Base-by-base conservation (phyloP, 306 rosid species). In the Dicorynia guianensis region DNA sequence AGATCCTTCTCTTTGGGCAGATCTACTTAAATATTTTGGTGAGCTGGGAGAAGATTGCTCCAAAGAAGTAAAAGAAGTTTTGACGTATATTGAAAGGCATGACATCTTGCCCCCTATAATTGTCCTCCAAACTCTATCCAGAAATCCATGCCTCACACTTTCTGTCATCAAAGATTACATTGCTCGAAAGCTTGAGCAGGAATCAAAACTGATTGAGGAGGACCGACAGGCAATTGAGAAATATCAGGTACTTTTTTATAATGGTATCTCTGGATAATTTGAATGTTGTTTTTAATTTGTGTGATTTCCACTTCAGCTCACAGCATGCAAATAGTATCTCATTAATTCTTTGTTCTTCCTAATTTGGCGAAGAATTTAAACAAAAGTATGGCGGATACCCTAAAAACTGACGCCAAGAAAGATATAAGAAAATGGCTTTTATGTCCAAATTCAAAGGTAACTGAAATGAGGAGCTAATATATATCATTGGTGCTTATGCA, bases 21-120 rank as follows among this genome's bases (percentile, higher is more conserved):
- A 92, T 85, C 62, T 95, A 50, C 86, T 95, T 59, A 95, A 90
- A 86, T 95, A 95, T 88, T 95, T 95, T 68, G 97, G 97, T 53
- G 99, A 95, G 84, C 97, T 95, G 64, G 99, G 99, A 71, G 99
- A 92, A 90, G 97, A 95, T 85, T 95, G 99, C 82, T 90, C 97
- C 65, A 87, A 89, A 77, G 99, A 92, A 90, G 99, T 95, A 77
- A 92, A 95, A 86, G 93, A 95, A 87, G 97, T 95, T 77, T 85
- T 95, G 86, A 79, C 89, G 62, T 92, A 90, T 85, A 85, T 95
- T 17, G 99, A 95, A 79, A 89, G 97, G 81, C 91, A 95, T 86
- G 95, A 95, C 73, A 92, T 95, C 79, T 85, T 95, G 91, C 97
- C 97, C 69, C 97, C 99, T 20, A 90, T 95, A 69, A 80, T 92